Evolutionary conservation across 805 yeast species (phyloP), one percentile per base, ranked within the genome.

Genomic region (Lipomyces orientalis): DNA sequence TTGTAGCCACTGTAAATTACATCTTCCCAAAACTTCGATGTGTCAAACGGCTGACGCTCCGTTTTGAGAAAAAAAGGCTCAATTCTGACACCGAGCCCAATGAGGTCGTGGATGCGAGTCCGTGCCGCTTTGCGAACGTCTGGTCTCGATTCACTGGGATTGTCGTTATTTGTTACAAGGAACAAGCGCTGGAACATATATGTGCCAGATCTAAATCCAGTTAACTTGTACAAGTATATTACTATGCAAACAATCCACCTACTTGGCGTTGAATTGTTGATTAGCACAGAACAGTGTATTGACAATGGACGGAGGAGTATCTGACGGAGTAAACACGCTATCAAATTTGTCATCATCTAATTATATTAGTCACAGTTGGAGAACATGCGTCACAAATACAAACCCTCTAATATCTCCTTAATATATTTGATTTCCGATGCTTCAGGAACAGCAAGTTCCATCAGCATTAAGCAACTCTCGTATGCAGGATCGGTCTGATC

Each of bases 81-180:
- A 33, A 93, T 82, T 19, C 79, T 79, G 46, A 89, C 86, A 54
- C 77, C 79, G 19, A 82, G 79, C 62, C 86, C 86, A 64, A 85
- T 84, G 64, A 87, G 82, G 76, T 90, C 95, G 52, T 83, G 83
- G 14, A 89, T 82, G 4, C 88, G 80, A 22, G 84, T 85, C 71
- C 88, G 83, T 31, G 91, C 79, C 5, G 85, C 79, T 58, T 80
- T 81, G 72, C 83, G 63, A 2, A 81, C 78, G 6, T 75, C 80
- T 1, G 73, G 65, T 16, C 82, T 80, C 7, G 79, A 79, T 62
- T 81, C 81, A 69, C 79, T 84, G 0, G 97, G 98, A 58, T 78
- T 78, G 71, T 90, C 95, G 75, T 89, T 87, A 75, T 88, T 90
- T 0, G 97, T 91, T 74, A 93, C 86, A 75, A 92, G 79, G 70